Evolutionary conservation across 1,139 yeast species (phyloP).

Genomic region (Debaryomycetaceae sp.): DNA sequence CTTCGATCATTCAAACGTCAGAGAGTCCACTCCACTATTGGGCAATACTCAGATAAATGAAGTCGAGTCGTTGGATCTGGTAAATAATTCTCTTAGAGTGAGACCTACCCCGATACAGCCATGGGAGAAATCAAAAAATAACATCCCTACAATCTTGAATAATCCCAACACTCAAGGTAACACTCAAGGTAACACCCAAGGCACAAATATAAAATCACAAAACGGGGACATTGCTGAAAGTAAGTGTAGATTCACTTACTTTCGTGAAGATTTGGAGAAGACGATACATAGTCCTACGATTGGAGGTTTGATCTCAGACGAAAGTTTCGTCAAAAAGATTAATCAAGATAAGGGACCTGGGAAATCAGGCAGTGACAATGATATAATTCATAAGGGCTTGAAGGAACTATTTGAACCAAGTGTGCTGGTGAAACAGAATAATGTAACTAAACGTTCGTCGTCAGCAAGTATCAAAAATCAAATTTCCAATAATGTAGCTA

Average conservation of each 20-base stretch:
- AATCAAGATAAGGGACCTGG: conserved; percentile 12
- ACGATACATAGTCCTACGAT: conserved; percentile 90
- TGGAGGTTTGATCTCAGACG: conserved; percentile 58
- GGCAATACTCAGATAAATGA: conserved; percentile 56
- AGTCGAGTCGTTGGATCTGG: conserved; percentile 47
- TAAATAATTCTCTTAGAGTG: conserved; percentile 48
- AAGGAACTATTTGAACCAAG: conserved; percentile 31
- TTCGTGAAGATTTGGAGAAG: conserved; percentile 82
- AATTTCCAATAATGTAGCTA: conserved; percentile 1
- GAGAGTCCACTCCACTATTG: conserved; percentile 26
- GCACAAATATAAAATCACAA: conserved; percentile 3
- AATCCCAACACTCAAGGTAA: conserved; percentile 3
- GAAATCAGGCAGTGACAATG: conserved; percentile 7
- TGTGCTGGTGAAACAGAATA: not conserved
- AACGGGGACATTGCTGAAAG: conserved; percentile 10
- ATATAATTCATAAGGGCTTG: conserved; percentile 11
- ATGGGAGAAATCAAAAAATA: conserved; percentile 53
- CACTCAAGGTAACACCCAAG: conserved; percentile 1
- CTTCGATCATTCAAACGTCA: conserved; percentile 2
- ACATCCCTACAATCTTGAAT: conserved; percentile 29
- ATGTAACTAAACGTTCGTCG: conserved; percentile 4
- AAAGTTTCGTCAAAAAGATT: not conserved
- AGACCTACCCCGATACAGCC: conserved; percentile 77
- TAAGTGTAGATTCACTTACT: conserved; percentile 72
- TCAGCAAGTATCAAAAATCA: conserved; percentile 7